Percentiles rank a stretch among this genome's conserved stretches.
These are phyloP conservation scores for Poa pratensis DNA, from an alignment of 176 grass and related monocot species.

Conservation along the genomic window DNA sequence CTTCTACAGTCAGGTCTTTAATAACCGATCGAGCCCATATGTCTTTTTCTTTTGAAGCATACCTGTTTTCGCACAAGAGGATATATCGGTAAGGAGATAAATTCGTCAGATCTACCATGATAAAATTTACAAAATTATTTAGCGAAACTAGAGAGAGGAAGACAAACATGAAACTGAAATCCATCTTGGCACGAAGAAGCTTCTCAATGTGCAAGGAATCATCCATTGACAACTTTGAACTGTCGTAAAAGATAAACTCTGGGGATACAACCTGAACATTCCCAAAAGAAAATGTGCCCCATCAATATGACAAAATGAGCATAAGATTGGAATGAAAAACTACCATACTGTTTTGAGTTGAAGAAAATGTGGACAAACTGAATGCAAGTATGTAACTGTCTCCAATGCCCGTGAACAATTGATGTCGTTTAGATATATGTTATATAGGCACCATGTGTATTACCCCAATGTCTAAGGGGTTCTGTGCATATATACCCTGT, in stretches of 20 bases:
- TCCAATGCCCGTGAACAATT: background rate
- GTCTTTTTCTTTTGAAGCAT: constrained; percentile 96
- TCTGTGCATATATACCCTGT: background rate
- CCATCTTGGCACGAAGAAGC: constrained; percentile 92
- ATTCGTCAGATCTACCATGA: constrained; percentile 13
- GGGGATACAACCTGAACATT: constrained; percentile 82
- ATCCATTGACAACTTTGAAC: constrained; percentile 83
- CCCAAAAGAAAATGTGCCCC: constrained; percentile 5
- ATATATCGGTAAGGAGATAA: constrained; percentile 15
- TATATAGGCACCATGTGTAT: background rate
- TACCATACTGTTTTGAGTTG: background rate
- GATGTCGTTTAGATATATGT: background rate
- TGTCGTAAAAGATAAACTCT: constrained; percentile 93
- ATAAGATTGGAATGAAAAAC: background rate
- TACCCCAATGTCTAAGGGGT: background rate
- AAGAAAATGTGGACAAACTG: constrained; percentile 8
- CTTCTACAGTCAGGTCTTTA: constrained; percentile 88
- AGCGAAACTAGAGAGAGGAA: constrained; percentile 36
- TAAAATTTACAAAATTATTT: constrained; percentile 26
- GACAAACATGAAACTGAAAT: constrained; percentile 96
- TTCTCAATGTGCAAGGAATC: constrained; percentile 96
- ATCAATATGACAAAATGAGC: constrained; percentile 14
- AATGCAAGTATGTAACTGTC: background rate
- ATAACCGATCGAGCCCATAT: constrained; percentile 78
- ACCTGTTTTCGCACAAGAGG: constrained; percentile 64